These are phyloP conservation scores for Niebla homalea DNA, from an alignment of 495 filamentous ascomycete genomes.

Conservation along the genomic window DNA sequence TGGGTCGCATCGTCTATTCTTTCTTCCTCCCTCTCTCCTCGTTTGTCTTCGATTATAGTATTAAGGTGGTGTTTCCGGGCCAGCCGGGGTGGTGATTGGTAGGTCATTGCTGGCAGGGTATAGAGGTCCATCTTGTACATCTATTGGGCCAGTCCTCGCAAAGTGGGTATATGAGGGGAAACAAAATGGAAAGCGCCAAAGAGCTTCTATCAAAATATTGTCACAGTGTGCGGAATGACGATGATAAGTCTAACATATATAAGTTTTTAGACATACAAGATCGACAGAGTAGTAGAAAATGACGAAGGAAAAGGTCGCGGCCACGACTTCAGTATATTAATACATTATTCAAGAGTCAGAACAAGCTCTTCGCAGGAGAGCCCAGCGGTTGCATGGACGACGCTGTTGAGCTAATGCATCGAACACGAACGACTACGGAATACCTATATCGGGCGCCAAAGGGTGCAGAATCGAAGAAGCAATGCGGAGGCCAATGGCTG, in stretches of 20 bases:
- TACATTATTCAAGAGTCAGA: constrained; percentile 3
- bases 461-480: background rate
- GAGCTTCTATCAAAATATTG: background rate
- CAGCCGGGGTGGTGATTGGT: constrained; percentile 55
- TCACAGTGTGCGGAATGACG: too few relatives aligned
- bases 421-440: background rate
- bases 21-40: constrained; percentile 30
- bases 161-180: constrained; percentile 6
- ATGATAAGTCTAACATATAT: too few relatives aligned
- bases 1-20: constrained; percentile 5
- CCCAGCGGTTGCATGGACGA: constrained; percentile 7
- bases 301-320: constrained; percentile 16
- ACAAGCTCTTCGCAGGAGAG: background rate
- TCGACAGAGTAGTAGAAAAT: constrained; percentile 17
- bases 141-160: too few relatives aligned
- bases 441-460: background rate
- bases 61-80: constrained; percentile 61
- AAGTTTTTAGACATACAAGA: constrained; percentile 7
- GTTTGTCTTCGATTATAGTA: constrained; percentile 77
- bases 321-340: constrained; percentile 23
- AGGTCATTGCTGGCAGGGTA: constrained; percentile 45
- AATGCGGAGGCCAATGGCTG: background rate
- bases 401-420: constrained; percentile 6
- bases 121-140: constrained; percentile 44
- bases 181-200: constrained; percentile 2